Evolutionary conservation across 2,329 filamentous ascomycete genomes (phyloP).

Genomic region (Nothopassalora personata): DNA sequence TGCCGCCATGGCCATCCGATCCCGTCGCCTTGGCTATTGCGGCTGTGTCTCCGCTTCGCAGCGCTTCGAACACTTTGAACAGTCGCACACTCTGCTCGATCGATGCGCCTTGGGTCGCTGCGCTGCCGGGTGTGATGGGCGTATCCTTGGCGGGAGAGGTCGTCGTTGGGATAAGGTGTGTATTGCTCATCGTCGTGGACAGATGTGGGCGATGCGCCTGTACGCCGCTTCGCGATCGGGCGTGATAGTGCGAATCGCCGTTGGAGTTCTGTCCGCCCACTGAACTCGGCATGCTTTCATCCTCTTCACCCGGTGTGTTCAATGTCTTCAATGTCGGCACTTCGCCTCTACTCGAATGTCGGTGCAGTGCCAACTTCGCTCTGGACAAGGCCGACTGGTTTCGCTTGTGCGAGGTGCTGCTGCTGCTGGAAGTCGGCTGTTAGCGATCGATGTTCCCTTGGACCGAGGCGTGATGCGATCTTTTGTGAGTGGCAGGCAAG

Average conservation of each 20-base stretch:
- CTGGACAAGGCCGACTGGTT: not conserved
- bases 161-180: constrained; percentile 14
- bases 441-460: not conserved
- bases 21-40: constrained; percentile 82
- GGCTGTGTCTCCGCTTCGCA: constrained; percentile 83
- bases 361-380: not conserved
- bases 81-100: constrained; percentile 93
- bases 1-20: constrained; percentile 36
- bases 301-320: not conserved
- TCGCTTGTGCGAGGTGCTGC: not conserved
- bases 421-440: not conserved
- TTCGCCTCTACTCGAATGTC: not conserved
- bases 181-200: constrained; percentile 34
- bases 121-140: constrained; percentile 17
- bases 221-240: constrained; percentile 20
- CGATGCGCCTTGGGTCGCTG: constrained; percentile 36
- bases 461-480: not conserved
- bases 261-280: not conserved
- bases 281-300: constrained; percentile 12
- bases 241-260: constrained; percentile 20
- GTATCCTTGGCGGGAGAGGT: constrained; percentile 15
- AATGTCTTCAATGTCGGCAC: not conserved
- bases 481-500: not conserved
- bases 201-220: constrained; percentile 30
- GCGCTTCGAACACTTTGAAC: constrained; percentile 87